Base-by-base conservation (phyloP, 2,329 filamentous ascomycete genomes). In the Trichoderma sp. region DNA sequence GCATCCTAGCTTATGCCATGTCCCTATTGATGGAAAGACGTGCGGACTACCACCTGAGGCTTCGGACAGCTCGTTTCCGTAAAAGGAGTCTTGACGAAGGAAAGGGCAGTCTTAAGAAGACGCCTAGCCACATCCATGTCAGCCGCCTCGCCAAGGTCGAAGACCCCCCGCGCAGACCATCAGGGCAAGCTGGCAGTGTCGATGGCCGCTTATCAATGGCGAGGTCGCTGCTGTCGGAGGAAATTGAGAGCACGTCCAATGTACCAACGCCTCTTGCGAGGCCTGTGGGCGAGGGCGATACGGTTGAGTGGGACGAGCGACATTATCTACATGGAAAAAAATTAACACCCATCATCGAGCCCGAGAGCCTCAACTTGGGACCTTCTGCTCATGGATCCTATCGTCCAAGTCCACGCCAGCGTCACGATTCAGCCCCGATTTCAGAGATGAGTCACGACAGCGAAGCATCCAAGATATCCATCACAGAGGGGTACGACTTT, bases 401-500 rank as follows among this genome's bases (percentile, higher is more conserved):
- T 43, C 76, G 76, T 61, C 76, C 77, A 65, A 82, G 77, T 69
- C 82, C 79, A 4, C 82, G 85, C 11, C 81, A 81, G 68, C 83
- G 86, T 30, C 82, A 85, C 12, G 83, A 88, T 75, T 88, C 87
- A 1, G 80, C 81, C 47, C 83, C 87, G 1, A 75, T 88, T 30
- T 89, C 88, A 3, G 80, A 84, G n/a, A 73, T 80, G 23, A 88
- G 86, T 76, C 83, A 86, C 36, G 83, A 84, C 53, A 88, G 85
- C 75, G 84, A 82, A 57, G 74, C 76, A 50, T 83, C 84, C 6
- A 83, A 86, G 26, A 74, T 80, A n/a, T 87, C 86, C 13, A 86
- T 82, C 76, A 88, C 85, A 1, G 88, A 90, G 74, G 89, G 89
- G 0, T 91, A 91, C 75, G 89, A 91, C 77, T 91, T 91, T 76